Base-by-base conservation (phyloP, 805 yeast species). In the Candida patagonica region DNA sequence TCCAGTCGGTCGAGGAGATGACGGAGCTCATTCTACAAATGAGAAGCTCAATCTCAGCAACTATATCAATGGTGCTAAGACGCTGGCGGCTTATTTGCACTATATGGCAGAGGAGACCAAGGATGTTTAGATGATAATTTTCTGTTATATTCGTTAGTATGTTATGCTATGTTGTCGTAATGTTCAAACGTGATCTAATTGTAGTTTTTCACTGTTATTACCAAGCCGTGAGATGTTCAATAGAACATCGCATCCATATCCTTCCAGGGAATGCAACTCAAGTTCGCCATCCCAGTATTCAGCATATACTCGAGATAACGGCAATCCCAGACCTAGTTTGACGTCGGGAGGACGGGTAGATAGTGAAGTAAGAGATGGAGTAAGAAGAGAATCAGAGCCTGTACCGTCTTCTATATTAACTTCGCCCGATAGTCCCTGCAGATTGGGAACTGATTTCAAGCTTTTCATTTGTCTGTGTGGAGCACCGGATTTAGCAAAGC, bases 1-100 rank as follows among this genome's bases (percentile, higher is more conserved):
- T 53, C 98, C 99, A 48, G 83, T 92, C 82, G 99, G 99, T 49
- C 81, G 94, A 66, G 98, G 98, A 51, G 96, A 92, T 61, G 99
- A 92, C 58, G 98, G 98, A 54, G 98, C 99, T 35, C 99, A 92
- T 63, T 86, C 96, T 17, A 87, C 92, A 55, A 92, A 92, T 60
- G 99, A 92, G 68, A 92, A 92, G 69, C 67, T 92, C 54, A 83
- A 94, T 60, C 69, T 87, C 39, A 67, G 81, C 49, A 92, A 92
- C 71, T 92, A 84, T 65, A 78, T 92, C 51, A 83, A 84, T 56
- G 99, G 99, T 50, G 78, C 83, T 57, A 92, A 92, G 71, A 82
- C 95, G 10, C 74, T 89, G 64, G 80, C 89, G 50, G 95, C 96
- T 15, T 92, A 87, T 65, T 71, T 92, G 59, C 96, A 92, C 65